Evolutionary conservation across 208 protist species (phyloP).

Genomic region (Crithidia mellificae): DNA sequence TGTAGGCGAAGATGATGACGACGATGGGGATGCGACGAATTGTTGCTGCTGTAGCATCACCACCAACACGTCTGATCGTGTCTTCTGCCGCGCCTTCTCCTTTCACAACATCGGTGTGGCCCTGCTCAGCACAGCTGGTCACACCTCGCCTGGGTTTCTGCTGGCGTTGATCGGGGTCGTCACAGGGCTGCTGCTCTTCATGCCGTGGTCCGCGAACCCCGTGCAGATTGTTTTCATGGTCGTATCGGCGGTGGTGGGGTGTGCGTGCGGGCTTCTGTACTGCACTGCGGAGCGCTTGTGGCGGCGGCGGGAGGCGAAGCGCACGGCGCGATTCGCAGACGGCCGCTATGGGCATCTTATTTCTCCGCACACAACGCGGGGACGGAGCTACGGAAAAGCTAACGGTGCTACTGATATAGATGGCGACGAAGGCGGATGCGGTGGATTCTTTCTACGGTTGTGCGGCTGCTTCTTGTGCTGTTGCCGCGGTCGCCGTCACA

Average conservation of each 20-base stretch:
- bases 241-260: conserved; percentile 43
- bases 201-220: conserved; percentile 66
- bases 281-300: conserved; percentile 13
- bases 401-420: neutral
- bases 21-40: neutral
- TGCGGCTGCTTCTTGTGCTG: too few species aligned
- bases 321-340: neutral
- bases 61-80: neutral
- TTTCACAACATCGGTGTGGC: conserved; percentile 9
- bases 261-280: conserved; percentile 48
- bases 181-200: conserved; percentile 65
- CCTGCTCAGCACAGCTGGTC: conserved; percentile 17
- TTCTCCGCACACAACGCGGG: neutral
- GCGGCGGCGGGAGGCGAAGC: conserved; percentile 5
- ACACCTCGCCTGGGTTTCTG: conserved; percentile 24
- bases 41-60: conserved; percentile 14
- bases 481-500: neutral
- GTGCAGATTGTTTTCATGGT: conserved; percentile 75
- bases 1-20: neutral
- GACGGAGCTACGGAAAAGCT: too few species aligned
- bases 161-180: conserved; percentile 43
- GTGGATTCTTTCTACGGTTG: neutral
- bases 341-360: neutral
- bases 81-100: conserved; percentile 16
- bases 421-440: neutral